Base-by-base conservation (phyloP, 2,329 filamentous ascomycete species). In the Fusarium mexicanum region DNA sequence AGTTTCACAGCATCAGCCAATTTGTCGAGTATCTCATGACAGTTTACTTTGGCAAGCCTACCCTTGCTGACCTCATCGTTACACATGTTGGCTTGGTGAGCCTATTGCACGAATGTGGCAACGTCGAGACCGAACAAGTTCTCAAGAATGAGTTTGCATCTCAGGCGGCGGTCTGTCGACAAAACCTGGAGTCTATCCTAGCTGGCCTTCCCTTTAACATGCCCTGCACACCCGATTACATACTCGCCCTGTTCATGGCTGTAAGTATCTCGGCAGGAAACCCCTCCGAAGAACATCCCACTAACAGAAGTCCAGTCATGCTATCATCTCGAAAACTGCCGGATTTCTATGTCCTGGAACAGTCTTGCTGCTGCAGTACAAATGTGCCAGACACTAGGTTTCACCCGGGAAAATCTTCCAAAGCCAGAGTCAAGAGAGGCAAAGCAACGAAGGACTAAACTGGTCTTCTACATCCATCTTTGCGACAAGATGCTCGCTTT, bases 11-110 rank as follows among this genome's bases (percentile, higher is more conserved):
- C 9, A 51, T 67, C 8, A 35, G 26, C 1, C 64, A 67, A 22
- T 67, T 67, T 31, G 64, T 67, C 7, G 64, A 67, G n/a, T 67
- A 67, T 40, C 37, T 67, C 11, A 67, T 67, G 64, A 67, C 64
- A 4, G 64, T 67, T 8, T 67, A 67, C 26, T 67, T 67, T 10
- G 64, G 64, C 8, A 67, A 67, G 38, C 62, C 62, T 2, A 67
- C 62, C 10, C 38, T 67, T 5, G 64, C 62, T 11, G 62, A 67
- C 2, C 62, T 67, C 9, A 51, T 67, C 0, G n/a, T 67, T 12
- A 67, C 64, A 0, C 18, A 67, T 31, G 44, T 35, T 16, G 64
- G 64, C 0, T 38, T 67, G 13, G n/a, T 41, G 10, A 47, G 64
- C 7, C 44, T 67, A 1, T 13, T 67, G 7, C n/a, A 60, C 4